Percentiles rank a stretch among this genome's conserved stretches.
phyloP scores from a whole-genome alignment of 768 basidiomycete genomes.

The Auriscalpium vulgare region DNA sequence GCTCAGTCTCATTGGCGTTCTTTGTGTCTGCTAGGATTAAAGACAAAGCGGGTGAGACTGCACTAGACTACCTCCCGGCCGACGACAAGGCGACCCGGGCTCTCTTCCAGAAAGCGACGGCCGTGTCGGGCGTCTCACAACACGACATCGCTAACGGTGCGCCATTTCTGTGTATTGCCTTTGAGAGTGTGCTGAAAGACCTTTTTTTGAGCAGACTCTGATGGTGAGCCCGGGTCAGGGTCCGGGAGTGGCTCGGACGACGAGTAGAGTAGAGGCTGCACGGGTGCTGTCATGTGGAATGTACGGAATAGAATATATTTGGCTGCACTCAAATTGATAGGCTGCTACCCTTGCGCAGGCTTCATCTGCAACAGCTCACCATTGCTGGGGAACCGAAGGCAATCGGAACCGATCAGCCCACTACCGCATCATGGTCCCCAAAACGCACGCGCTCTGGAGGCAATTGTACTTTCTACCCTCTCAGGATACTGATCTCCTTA shows the following conservation, averaged over 20 bases:
- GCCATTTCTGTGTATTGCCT: background rate
- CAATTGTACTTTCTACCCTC: too few species aligned
- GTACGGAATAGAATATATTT: too few species aligned
- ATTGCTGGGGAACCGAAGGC: too few species aligned
- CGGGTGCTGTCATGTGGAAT: too few species aligned
- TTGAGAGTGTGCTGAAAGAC: background rate
- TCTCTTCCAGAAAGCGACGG: slow-evolving; percentile 48
- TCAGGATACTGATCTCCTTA: too few species aligned
- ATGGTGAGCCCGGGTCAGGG: background rate
- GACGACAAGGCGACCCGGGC: slow-evolving; percentile 43
- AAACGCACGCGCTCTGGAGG: too few species aligned
- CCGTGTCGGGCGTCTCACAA: slow-evolving; percentile 38
- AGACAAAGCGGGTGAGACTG: slow-evolving; percentile 58
- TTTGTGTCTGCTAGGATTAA: slow-evolving; percentile 43
- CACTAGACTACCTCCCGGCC: slow-evolving; percentile 44
- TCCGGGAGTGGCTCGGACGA: background rate
- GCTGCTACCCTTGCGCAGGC: too few species aligned
- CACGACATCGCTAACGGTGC: slow-evolving; percentile 64
- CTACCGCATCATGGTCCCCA: too few species aligned
- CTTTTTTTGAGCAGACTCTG: background rate
- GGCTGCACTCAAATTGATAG: too few species aligned
- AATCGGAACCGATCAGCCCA: too few species aligned
- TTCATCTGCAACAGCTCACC: too few species aligned
- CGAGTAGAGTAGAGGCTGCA: background rate
- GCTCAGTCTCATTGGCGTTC: too few species aligned